These are phyloP conservation scores for Capsicum chinense DNA, from an alignment of 257 asterid species.

Conservation along the genomic window DNA sequence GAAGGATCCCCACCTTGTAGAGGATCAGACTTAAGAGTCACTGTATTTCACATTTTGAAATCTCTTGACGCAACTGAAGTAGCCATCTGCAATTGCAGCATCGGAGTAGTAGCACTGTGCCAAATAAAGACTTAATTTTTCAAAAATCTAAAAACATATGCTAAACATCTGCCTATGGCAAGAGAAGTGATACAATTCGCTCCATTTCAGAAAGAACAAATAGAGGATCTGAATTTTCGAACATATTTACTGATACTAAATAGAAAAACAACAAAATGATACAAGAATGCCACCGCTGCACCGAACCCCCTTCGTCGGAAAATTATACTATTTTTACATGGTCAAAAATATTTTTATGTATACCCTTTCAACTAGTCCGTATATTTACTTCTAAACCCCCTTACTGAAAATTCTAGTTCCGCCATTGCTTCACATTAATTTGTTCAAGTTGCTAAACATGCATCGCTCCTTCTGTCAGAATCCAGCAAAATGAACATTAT, in stretches of 20 bases:
- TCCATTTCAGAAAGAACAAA: slow-evolving; percentile 6
- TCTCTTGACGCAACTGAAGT: slow-evolving; percentile 98
- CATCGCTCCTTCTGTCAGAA: background rate
- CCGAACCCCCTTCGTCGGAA: too few relatives aligned
- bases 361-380: too few relatives aligned
- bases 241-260: background rate
- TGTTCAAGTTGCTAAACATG: background rate
- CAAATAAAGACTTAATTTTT: slow-evolving; percentile 29
- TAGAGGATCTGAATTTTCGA: background rate
- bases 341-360: too few relatives aligned
- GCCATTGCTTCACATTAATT: background rate
- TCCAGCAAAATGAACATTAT: too few relatives aligned
- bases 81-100: slow-evolving; percentile 99
- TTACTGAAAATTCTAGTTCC: too few relatives aligned
- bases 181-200: background rate
- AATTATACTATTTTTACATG: too few relatives aligned
- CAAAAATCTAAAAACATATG: background rate
- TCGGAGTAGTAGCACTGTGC: slow-evolving; percentile 74
- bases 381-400: too few relatives aligned
- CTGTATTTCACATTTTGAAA: slow-evolving; percentile 98
- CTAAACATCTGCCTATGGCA: slow-evolving; percentile 13
- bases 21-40: slow-evolving; percentile 93
- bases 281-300: background rate
- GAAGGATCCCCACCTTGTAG: slow-evolving; percentile 83
- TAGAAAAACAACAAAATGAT: background rate